Evolutionary conservation across 805 yeast genomes (phyloP).

Genomic region (Alloascoidea hylecoeti): DNA sequence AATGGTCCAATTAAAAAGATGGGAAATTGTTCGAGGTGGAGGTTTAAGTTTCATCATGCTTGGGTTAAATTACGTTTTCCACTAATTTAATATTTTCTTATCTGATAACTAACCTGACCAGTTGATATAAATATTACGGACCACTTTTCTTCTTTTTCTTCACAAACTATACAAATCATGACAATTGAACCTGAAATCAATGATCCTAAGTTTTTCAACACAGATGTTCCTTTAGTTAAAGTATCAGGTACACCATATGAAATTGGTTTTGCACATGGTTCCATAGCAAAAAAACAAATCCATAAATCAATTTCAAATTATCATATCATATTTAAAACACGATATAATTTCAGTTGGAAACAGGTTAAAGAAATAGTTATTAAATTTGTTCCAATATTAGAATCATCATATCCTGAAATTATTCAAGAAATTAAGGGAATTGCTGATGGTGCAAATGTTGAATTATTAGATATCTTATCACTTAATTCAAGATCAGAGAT

Average conservation of each 20-base stretch:
- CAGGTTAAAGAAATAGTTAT: slow-evolving; percentile 15
- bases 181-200: slow-evolving; percentile 10
- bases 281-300: background rate
- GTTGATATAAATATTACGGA: no score
- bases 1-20: no score
- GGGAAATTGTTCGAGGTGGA: no score
- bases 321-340: background rate
- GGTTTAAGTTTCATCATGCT: no score
- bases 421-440: slow-evolving; percentile 22
- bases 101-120: no score
- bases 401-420: slow-evolving; percentile 16
- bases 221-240: background rate
- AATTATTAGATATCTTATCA: slow-evolving; percentile 21
- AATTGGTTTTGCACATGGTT: background rate
- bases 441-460: slow-evolving; percentile 20
- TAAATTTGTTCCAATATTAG: slow-evolving; percentile 15
- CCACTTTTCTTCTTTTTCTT: slow-evolving; percentile 1
- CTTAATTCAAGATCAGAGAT: slow-evolving; percentile 25
- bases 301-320: background rate
- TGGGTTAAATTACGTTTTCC: no score
- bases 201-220: slow-evolving; percentile 2
- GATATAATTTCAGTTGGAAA: slow-evolving; percentile 12
- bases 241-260: background rate
- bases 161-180: background rate
- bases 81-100: no score